Evolutionary conservation across 345 rosid genomes (phyloP).

Genomic region (Euphorbia lathyris): DNA sequence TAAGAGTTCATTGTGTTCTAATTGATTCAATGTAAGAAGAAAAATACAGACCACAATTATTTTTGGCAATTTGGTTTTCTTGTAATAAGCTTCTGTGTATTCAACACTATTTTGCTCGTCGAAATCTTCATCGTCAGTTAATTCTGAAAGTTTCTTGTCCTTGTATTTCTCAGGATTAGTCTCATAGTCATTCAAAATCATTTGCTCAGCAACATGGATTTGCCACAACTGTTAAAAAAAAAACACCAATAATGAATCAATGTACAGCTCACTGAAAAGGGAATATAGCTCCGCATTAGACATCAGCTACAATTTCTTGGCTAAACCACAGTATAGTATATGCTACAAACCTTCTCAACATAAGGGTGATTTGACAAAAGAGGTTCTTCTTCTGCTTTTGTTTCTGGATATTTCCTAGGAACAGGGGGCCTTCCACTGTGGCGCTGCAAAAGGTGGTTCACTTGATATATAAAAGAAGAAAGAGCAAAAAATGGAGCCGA

Average conservation of each 20-base stretch:
- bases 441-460: slow-evolving; percentile 50
- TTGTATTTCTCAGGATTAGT: slow-evolving; percentile 80
- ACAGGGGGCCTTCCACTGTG: slow-evolving; percentile 88
- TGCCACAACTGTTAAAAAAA: slow-evolving; percentile 77
- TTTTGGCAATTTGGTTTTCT: slow-evolving; percentile 62
- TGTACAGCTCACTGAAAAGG: neutral
- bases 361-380: slow-evolving; percentile 89
- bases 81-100: slow-evolving; percentile 54
- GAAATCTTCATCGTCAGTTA: slow-evolving; percentile 70
- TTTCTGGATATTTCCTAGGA: slow-evolving; percentile 74
- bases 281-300: neutral
- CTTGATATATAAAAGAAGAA: neutral
- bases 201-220: slow-evolving; percentile 85
- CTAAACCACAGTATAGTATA: neutral
- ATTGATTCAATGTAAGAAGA: neutral
- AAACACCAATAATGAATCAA: slow-evolving; percentile 1
- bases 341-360: slow-evolving; percentile 62
- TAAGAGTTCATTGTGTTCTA: slow-evolving; percentile 8
- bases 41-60: slow-evolving; percentile 53
- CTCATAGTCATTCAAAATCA: slow-evolving; percentile 85
- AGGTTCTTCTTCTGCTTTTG: slow-evolving; percentile 78
- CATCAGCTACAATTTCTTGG: neutral
- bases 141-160: slow-evolving; percentile 71
- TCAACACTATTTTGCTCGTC: slow-evolving; percentile 63
- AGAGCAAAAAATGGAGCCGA: neutral